These are phyloP conservation scores for Nakazawaea sp. DNA, from an alignment of 805 yeast species.

Conservation along the genomic window DNA sequence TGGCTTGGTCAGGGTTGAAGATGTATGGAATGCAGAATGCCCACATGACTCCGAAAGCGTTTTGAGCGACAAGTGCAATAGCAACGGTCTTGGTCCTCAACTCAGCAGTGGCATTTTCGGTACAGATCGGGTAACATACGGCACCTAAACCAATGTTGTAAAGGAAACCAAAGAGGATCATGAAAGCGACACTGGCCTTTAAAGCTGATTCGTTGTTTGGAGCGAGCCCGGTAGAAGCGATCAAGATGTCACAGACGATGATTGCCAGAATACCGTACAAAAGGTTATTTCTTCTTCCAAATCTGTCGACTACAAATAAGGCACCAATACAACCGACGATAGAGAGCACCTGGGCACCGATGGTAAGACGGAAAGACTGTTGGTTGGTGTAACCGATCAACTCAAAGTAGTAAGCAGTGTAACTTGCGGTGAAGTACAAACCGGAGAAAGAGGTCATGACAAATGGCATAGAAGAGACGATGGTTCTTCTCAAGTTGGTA, in stretches of 20 bases:
- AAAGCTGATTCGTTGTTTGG: conserved; percentile 17
- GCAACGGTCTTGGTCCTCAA: conserved; percentile 17
- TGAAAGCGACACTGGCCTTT: conserved; percentile 21
- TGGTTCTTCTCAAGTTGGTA: conserved; percentile 38
- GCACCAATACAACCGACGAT: conserved; percentile 40
- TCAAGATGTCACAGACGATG: no score
- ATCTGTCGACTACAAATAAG: no score
- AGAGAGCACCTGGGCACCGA: conserved; percentile 27
- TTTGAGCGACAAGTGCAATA: conserved; percentile 11
- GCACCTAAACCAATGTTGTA: conserved; percentile 25
- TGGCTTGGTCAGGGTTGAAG: conserved; percentile 16
- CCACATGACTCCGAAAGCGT: conserved; percentile 13
- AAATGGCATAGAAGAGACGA: conserved; percentile 31
- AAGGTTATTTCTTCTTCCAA: no score
- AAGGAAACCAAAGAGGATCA: conserved; percentile 16
- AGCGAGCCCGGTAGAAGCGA: conserved; percentile 20
- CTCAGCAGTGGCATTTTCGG: conserved; percentile 14
- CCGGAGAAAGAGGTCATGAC: conserved; percentile 39
- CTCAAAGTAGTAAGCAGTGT: conserved; percentile 40
- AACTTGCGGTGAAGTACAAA: conserved; percentile 36
- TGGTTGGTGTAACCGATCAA: conserved; percentile 39
- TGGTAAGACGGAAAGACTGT: conserved; percentile 25
- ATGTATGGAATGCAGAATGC: conserved; percentile 17
- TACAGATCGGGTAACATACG: conserved; percentile 17
- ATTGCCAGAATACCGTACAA: no score